Conservation (phyloP, 2,329 filamentous ascomycete species). For the Cryphonectria naterciae region DNA sequence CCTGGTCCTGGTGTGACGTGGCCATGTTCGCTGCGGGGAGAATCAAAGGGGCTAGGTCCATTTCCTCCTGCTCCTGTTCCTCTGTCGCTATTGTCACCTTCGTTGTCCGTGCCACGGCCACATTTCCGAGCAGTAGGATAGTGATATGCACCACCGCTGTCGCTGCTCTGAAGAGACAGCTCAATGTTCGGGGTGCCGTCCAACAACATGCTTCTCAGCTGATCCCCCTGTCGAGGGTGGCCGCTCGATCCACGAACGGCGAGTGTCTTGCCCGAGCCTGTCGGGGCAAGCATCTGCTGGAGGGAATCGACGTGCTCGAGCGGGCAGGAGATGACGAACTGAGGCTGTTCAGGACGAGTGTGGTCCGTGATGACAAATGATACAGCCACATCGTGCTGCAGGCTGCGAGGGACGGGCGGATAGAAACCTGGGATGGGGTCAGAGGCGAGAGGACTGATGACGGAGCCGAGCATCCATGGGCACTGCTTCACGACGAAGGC, state of each 20-base stretch:
- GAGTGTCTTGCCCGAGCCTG: slow-evolving; percentile 15
- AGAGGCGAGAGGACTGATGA: background rate
- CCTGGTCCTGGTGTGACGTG: background rate
- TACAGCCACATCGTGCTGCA: slow-evolving; percentile 23
- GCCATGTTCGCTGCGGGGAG: background rate
- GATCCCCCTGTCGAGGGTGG: slow-evolving; percentile 13
- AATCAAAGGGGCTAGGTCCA: background rate
- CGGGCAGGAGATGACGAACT: slow-evolving; percentile 26
- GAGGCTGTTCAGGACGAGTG: slow-evolving; percentile 23
- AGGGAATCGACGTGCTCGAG: slow-evolving; percentile 26
- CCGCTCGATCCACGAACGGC: slow-evolving; percentile 22
- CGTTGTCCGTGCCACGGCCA: background rate
- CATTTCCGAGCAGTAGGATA: background rate
- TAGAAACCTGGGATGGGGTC: slow-evolving; percentile 8
- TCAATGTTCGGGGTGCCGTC: slow-evolving; percentile 28
- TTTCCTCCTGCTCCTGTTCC: background rate
- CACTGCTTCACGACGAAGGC: slow-evolving; percentile 19
- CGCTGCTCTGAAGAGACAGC: slow-evolving; percentile 15
- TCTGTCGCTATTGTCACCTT: background rate
- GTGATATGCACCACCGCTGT: background rate
- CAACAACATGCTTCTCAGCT: slow-evolving; percentile 27
- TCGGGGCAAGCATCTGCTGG: slow-evolving; percentile 16
- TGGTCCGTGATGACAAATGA: slow-evolving; percentile 27
- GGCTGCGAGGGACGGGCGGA: slow-evolving; percentile 21
- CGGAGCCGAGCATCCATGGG: slow-evolving; percentile 21